Evolutionary conservation across 2,329 filamentous ascomycete genomes (phyloP), one percentile per base, ranked within the genome.

Genomic region (Scytalidium sp.): DNA sequence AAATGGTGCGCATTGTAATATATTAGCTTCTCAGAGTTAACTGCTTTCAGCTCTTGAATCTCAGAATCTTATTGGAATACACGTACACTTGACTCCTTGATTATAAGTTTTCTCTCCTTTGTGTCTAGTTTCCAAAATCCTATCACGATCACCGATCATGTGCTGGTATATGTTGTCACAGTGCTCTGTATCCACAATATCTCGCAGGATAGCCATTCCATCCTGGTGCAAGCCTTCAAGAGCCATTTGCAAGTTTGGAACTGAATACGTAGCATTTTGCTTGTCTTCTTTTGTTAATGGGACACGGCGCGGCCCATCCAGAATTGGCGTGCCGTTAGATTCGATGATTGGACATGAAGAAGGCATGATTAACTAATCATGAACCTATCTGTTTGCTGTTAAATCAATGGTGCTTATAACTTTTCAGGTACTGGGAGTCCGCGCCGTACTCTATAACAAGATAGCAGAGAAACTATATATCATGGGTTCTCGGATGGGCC

Each of bases 1-100:
- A 11, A 69, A 50, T 6, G 65, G 66, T 7, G 66, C 63, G 10
- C 57, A 52, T 49, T 69, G 66, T 4, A 68, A 52, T 43, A 69
- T 62, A 48, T 68, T 68, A 19, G 65, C 62, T 47, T 19, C 23
- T 41, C 9, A 29, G 46, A 15, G 11, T 47, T 41, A 42, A n/a
- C 25, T 27, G 25, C 13, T 7, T 13, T 49, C 3, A 41, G 23
- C 15, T 27, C 3, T n/a, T 2, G 3, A 32, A 11, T 27, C 9
- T 7, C 7, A 19, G 11, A 36, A 25, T 3, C 20, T 23, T 1
- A 17, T 42, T 20, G 7, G 15, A n/a, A 17, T 41, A n/a, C 17
- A 48, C 52, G 36, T 40, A 58, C 56, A 60, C 42, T 60, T 57
- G n/a, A 63, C 58, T 3, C 60, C 61, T 46, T 63, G 60, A 45